Evolutionary conservation across 2,329 filamentous ascomycete genomes (phyloP).

Genomic region (Botryotinia calthae): DNA sequence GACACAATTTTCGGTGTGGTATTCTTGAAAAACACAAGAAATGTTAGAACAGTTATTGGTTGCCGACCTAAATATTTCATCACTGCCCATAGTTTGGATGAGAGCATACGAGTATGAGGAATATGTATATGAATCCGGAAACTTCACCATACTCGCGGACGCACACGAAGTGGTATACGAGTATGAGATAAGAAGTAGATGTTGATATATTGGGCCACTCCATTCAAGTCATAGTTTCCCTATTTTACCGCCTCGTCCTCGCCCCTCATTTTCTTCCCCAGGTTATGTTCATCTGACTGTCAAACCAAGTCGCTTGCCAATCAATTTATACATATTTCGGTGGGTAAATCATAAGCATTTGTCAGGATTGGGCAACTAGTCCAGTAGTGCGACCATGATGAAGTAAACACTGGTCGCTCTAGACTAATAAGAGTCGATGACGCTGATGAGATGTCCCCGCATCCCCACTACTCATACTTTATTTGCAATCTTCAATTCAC

Average conservation of each 20-base stretch:
- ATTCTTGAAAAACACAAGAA: no score
- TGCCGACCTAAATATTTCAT: no score
- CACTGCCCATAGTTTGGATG: not conserved
- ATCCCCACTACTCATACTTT: not conserved
- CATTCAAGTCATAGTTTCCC: not conserved
- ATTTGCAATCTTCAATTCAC: not conserved
- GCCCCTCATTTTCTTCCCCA: not conserved
- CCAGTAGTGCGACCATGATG: not conserved
- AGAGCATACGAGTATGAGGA: no score
- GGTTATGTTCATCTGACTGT: not conserved
- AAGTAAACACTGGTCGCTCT: not conserved
- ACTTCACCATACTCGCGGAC: not conserved
- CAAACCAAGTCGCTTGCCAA: not conserved
- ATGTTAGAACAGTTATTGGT: no score
- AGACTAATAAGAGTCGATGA: conserved; percentile 1
- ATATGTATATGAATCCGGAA: not conserved
- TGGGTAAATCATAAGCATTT: not conserved
- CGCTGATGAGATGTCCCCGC: not conserved
- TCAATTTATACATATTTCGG: not conserved
- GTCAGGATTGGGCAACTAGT: not conserved
- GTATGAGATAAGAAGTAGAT: not conserved
- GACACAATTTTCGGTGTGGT: not conserved
- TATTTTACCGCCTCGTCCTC: not conserved
- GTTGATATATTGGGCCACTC: not conserved
- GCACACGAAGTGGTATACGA: not conserved